phyloP scores from a whole-genome alignment of 106 monocot genomes.

The Cymbidium sinense region DNA sequence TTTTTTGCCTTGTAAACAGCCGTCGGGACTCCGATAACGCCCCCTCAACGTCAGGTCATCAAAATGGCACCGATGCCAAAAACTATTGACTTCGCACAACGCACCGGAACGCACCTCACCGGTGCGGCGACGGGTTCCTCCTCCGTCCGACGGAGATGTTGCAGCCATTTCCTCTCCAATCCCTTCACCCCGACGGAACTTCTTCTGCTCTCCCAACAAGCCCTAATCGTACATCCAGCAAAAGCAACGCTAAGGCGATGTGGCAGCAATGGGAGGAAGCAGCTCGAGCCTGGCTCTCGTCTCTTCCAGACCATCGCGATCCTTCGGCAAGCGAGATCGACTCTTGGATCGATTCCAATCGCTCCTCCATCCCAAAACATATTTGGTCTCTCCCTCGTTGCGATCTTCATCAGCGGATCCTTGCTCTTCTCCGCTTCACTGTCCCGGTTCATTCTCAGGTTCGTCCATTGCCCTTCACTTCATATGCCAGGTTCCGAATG shows the following conservation, averaged over 20 bases:
- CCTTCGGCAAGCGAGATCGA: slow-evolving; percentile 21
- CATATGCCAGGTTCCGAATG: too few relatives aligned
- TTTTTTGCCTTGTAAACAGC: too few relatives aligned
- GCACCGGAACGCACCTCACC: too few relatives aligned
- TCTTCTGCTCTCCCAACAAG: neutral
- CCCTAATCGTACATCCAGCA: slow-evolving; percentile 11
- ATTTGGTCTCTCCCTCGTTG: slow-evolving; percentile 27
- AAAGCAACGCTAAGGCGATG: neutral
- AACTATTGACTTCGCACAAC: too few relatives aligned
- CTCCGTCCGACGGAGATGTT: neutral
- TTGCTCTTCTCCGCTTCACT: slow-evolving; percentile 13
- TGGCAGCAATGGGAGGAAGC: slow-evolving; percentile 21
- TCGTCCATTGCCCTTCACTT: neutral
- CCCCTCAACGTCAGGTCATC: too few relatives aligned
- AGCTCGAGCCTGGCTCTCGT: slow-evolving; percentile 30
- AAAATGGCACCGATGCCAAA: too few relatives aligned
- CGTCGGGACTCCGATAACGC: too few relatives aligned
- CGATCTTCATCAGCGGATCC: slow-evolving; percentile 24
- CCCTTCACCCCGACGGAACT: neutral
- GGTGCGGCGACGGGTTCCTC: neutral
- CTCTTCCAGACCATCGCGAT: slow-evolving; percentile 13
- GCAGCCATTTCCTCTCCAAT: slow-evolving; percentile 9
- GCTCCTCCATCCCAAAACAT: slow-evolving; percentile 14
- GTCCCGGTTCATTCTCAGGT: slow-evolving; percentile 4
- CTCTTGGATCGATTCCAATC: slow-evolving; percentile 26